Base-by-base conservation (phyloP, 2,329 filamentous ascomycete genomes). In the Ceratocystis cacaofunesta region DNA sequence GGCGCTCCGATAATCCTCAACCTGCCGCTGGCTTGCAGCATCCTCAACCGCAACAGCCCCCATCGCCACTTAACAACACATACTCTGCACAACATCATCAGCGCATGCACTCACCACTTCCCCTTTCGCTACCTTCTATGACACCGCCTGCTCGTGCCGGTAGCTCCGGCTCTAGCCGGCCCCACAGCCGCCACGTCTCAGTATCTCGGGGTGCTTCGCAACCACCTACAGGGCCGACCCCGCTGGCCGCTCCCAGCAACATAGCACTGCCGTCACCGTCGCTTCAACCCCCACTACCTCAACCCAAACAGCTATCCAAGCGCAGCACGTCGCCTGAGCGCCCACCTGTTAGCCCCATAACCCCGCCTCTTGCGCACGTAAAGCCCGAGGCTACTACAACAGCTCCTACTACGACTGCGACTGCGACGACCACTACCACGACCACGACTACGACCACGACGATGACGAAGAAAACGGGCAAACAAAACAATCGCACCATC, bases 311-410 rank as follows among this genome's bases (percentile, higher is more conserved):
- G 10, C 36, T 55, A 5, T 12, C 65, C 25, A 66, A 72, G 28
- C 75, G 75, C 52, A 72, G 76, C 46, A 73, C 76, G 43, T 80
- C 80, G 19, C 80, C 81, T 1, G 71, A 71, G 36, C 75, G 77
- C 36, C 81, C 81, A 25, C 77, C 80, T 64, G 75, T 83, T 68
- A 82, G 80, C 68, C 81, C 81, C 64, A 78, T 83, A 68, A 82
- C 82, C 19, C 80, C 81, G 8, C 79, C 79, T 6, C 72, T 78
- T 28, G 73, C 73, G 66, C 74, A 77, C 15, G 71, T 74, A 44
- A 74, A 71, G 61, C 72, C 68, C 30, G 50, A 63, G 10, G 36
- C 36, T 41, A 41, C 36, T 41, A 12, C 36, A 41, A 41, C 10
- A 15, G 36, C 36, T 41, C 3, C 36, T 41, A 41, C 36, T 41